These are phyloP conservation scores for Melastoma malabathricum DNA, from an alignment of 345 rosid genomes.

Conservation along the genomic window DNA sequence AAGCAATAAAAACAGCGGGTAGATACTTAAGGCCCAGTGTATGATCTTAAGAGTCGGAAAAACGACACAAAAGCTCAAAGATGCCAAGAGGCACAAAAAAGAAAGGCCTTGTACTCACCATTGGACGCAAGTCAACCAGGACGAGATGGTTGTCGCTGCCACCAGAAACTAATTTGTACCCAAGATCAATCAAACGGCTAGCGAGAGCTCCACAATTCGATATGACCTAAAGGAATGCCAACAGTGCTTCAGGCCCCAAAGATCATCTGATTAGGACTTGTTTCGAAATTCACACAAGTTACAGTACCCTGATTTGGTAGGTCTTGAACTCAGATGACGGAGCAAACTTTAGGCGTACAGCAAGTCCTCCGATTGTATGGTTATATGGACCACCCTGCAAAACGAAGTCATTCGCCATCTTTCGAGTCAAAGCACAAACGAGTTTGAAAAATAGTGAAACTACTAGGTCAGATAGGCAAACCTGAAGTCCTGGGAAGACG, in stretches of 20 bases:
- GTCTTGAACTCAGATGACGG: slow-evolving; percentile 55
- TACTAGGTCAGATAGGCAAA: slow-evolving; percentile 9
- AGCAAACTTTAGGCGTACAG: slow-evolving; percentile 83
- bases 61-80: neutral
- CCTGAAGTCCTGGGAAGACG: slow-evolving; percentile 94
- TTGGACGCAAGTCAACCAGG: slow-evolving; percentile 76
- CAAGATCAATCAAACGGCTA: slow-evolving; percentile 51
- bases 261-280: neutral
- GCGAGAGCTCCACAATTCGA: slow-evolving; percentile 75
- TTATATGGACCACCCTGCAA: slow-evolving; percentile 94
- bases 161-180: slow-evolving; percentile 76
- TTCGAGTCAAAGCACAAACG: too few relatives aligned
- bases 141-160: slow-evolving; percentile 90
- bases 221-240: slow-evolving; percentile 39
- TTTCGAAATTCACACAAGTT: neutral
- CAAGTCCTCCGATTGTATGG: slow-evolving; percentile 86
- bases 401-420: slow-evolving; percentile 2
- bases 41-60: too few relatives aligned
- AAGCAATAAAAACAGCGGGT: too few relatives aligned
- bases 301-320: slow-evolving; percentile 62
- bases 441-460: neutral
- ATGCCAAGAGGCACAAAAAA: neutral
- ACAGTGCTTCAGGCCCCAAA: neutral
- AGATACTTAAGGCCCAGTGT: too few relatives aligned
- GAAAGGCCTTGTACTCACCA: slow-evolving; percentile 28